Conservation (phyloP, 306 rosid genomes). For the Prinsepia uniflora region DNA sequence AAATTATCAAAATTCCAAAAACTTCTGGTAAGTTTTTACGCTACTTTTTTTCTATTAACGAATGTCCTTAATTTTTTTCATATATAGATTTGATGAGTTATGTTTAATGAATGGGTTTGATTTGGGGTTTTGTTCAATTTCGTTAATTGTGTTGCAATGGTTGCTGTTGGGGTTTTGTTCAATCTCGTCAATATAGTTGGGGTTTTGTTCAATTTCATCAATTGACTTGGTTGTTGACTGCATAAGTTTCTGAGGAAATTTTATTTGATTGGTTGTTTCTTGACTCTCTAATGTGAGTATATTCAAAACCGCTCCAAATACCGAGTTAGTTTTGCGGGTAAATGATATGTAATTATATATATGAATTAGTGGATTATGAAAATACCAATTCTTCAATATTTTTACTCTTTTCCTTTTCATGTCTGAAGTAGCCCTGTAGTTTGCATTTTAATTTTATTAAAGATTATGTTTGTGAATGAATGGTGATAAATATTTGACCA, state of each 20-base stretch:
- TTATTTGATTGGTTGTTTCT: slow-evolving; percentile 7
- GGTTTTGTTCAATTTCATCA: no score
- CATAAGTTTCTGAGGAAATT: slow-evolving; percentile 1
- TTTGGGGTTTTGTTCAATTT: no score
- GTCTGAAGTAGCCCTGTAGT: background rate
- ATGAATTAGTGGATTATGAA: background rate
- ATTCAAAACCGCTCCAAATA: background rate
- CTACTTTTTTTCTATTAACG: no score
- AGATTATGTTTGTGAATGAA: background rate
- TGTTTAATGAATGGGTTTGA: no score
- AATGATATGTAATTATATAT: slow-evolving; percentile 3
- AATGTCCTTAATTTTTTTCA: no score
- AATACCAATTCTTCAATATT: slow-evolving; percentile 10
- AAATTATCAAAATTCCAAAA: no score
- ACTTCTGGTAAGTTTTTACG: no score
- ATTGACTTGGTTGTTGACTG: background rate
- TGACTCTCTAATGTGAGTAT: background rate
- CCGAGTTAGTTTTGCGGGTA: background rate
- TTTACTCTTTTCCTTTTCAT: background rate
- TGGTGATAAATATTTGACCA: background rate
- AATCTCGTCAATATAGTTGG: no score
- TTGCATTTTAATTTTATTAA: background rate
- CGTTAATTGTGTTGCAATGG: no score
- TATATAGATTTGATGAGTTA: no score
- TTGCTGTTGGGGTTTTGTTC: no score